These are phyloP conservation scores for Coprinellus aureogranulatus DNA, from an alignment of 768 basidiomycete species.

Conservation along the genomic window DNA sequence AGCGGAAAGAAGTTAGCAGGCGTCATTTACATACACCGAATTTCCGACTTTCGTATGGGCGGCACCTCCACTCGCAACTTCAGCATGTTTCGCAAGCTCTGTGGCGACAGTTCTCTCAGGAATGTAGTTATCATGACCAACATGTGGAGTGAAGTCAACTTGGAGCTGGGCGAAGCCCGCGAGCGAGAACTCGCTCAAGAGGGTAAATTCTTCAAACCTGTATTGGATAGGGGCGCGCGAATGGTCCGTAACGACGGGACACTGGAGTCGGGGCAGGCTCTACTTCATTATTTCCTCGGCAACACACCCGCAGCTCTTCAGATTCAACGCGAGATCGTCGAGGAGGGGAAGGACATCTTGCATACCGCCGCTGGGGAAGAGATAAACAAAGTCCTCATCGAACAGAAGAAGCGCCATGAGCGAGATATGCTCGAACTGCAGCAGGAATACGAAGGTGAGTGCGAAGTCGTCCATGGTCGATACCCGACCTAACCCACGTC, in stretches of 20 bases:
- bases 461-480: neutral
- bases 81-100: slow-evolving; percentile 45
- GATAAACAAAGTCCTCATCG: slow-evolving; percentile 47
- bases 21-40: slow-evolving; percentile 52
- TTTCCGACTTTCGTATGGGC: slow-evolving; percentile 42
- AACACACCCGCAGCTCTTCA: slow-evolving; percentile 42
- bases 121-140: slow-evolving; percentile 49
- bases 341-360: slow-evolving; percentile 43
- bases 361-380: slow-evolving; percentile 55
- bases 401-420: slow-evolving; percentile 43
- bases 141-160: slow-evolving; percentile 42
- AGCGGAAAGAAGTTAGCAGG: slow-evolving; percentile 42
- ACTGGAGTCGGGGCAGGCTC: slow-evolving; percentile 34
- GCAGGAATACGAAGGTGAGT: slow-evolving; percentile 41
- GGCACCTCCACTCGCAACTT: slow-evolving; percentile 44
- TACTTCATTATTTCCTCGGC: slow-evolving; percentile 42
- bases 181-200: slow-evolving; percentile 38
- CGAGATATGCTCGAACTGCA: slow-evolving; percentile 48
- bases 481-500: neutral
- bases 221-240: slow-evolving; percentile 45
- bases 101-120: slow-evolving; percentile 42
- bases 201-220: slow-evolving; percentile 45
- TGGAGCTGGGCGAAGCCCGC: slow-evolving; percentile 31
- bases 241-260: slow-evolving; percentile 40
- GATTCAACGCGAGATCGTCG: slow-evolving; percentile 57